Conservation (phyloP, 345 rosid genomes). For the Rhizophora apiculata region DNA sequence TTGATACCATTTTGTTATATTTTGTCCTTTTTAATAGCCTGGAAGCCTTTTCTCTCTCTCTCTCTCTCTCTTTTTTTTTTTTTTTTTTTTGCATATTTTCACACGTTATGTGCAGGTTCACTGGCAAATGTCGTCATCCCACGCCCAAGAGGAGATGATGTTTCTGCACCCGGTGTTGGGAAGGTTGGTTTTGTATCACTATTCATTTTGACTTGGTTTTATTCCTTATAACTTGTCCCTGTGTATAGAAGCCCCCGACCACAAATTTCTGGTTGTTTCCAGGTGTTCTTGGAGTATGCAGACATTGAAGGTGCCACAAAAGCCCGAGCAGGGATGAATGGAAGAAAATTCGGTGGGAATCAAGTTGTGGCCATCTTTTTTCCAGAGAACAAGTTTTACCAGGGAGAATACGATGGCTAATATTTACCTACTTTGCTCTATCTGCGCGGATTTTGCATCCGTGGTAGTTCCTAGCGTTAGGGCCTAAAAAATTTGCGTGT, state of each 20-base stretch:
- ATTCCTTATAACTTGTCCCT: not conserved
- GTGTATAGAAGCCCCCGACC: not conserved
- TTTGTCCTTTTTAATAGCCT: slow-evolving; percentile 7
- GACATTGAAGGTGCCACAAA: slow-evolving; percentile 60
- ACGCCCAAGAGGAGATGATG: slow-evolving; percentile 62
- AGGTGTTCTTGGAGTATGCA: slow-evolving; percentile 81
- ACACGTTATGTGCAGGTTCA: slow-evolving; percentile 62
- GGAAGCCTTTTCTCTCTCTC: not conserved
- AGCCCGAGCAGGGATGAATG: slow-evolving; percentile 72
- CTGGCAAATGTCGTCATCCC: slow-evolving; percentile 80
- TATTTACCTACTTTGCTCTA: too few species aligned
- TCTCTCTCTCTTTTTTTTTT: too few species aligned
- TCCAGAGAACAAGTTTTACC: slow-evolving; percentile 66
- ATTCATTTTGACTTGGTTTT: not conserved
- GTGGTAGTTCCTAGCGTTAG: not conserved
- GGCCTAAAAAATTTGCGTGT: too few species aligned
- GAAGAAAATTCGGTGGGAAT: slow-evolving; percentile 81
- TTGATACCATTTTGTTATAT: slow-evolving; percentile 13
- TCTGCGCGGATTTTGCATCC: not conserved
- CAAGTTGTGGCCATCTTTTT: slow-evolving; percentile 69
- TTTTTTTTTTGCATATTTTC: slow-evolving; percentile 35
- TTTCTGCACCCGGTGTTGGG: slow-evolving; percentile 27
- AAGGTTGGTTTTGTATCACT: slow-evolving; percentile 13
- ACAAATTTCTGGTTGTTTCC: not conserved
- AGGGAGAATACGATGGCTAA: slow-evolving; percentile 68